Percentiles rank a stretch among this genome's conserved stretches.
Evolutionary conservation across 768 basidiomycete species (phyloP).

Genomic region (Collybia sp.): DNA sequence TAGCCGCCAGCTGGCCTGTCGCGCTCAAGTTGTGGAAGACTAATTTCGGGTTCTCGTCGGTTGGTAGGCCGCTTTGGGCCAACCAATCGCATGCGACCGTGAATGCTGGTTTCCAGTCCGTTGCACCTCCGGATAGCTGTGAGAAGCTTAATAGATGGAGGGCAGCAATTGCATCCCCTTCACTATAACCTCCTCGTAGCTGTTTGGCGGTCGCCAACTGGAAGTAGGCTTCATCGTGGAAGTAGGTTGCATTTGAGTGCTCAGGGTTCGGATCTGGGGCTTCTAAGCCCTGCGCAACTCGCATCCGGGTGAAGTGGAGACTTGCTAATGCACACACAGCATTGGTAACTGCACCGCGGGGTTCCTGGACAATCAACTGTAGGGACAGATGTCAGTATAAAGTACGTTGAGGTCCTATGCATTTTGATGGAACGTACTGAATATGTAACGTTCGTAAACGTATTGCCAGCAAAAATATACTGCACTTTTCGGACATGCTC

Average conservation of each 20-base stretch:
- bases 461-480: slow-evolving; percentile 58
- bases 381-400: slow-evolving; percentile 9
- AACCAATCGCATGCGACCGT: slow-evolving; percentile 76
- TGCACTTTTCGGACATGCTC: slow-evolving; percentile 64
- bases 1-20: slow-evolving; percentile 55
- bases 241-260: slow-evolving; percentile 55
- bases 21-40: slow-evolving; percentile 51
- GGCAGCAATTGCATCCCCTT: slow-evolving; percentile 74
- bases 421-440: slow-evolving; percentile 40
- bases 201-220: slow-evolving; percentile 55
- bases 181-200: slow-evolving; percentile 48
- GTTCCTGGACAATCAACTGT: slow-evolving; percentile 57
- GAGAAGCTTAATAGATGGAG: slow-evolving; percentile 74
- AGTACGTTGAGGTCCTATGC: slow-evolving; percentile 1
- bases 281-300: slow-evolving; percentile 59
- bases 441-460: slow-evolving; percentile 60
- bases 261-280: slow-evolving; percentile 47
- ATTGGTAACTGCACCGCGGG: slow-evolving; percentile 65
- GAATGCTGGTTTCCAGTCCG: slow-evolving; percentile 69
- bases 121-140: slow-evolving; percentile 61
- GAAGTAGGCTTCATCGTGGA: slow-evolving; percentile 64
- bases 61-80: slow-evolving; percentile 55
- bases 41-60: slow-evolving; percentile 60
- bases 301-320: slow-evolving; percentile 61
- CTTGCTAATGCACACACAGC: slow-evolving; percentile 75